A percentile compares a stretch with the other conserved stretches of the same genome.
These are phyloP conservation scores for Saccharum spontaneum DNA, from an alignment of 176 grass and related monocot genomes.

Conservation along the genomic window DNA sequence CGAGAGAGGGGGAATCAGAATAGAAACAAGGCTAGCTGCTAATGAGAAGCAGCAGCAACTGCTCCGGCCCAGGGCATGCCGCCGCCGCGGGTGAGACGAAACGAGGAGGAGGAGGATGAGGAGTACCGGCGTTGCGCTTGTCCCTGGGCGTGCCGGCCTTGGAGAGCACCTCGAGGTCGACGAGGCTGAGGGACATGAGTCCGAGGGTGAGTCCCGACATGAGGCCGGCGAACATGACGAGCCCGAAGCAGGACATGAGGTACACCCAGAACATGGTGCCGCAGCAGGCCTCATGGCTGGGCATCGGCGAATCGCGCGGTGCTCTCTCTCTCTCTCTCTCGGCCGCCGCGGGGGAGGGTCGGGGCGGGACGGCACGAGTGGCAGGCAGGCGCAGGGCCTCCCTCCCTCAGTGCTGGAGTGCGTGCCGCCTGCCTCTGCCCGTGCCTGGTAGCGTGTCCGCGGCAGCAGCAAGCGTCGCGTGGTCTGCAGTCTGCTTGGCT, in stretches of 20 bases:
- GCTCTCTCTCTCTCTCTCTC: neutral
- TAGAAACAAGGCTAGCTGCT: too few relatives aligned
- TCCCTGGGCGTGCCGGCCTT: conserved; percentile 74
- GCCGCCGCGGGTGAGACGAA: neutral
- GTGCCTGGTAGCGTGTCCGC: too few relatives aligned
- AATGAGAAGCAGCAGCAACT: neutral
- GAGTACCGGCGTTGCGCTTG: conserved; percentile 45
- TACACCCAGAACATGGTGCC: conserved; percentile 82
- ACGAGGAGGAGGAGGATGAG: neutral
- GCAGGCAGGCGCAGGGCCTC: neutral
- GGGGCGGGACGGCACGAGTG: neutral
- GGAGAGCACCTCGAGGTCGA: conserved; percentile 92
- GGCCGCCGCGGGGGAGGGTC: neutral
- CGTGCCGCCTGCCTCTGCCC: neutral
- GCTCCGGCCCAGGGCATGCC: neutral
- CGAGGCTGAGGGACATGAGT: conserved; percentile 97
- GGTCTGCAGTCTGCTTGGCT: neutral
- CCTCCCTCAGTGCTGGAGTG: neutral
- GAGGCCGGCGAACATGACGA: conserved; percentile 89
- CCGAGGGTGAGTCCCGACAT: conserved; percentile 98
- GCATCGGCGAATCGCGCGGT: conserved; percentile 16
- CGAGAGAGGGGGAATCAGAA: too few relatives aligned
- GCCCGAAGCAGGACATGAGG: conserved; percentile 45
- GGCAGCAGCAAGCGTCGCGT: neutral
- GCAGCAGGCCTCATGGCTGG: conserved; percentile 62